Percentiles rank a stretch among this genome's conserved stretches.
These are phyloP conservation scores for Boletus rubropictus DNA, from an alignment of 768 basidiomycete genomes.

Conservation along the genomic window DNA sequence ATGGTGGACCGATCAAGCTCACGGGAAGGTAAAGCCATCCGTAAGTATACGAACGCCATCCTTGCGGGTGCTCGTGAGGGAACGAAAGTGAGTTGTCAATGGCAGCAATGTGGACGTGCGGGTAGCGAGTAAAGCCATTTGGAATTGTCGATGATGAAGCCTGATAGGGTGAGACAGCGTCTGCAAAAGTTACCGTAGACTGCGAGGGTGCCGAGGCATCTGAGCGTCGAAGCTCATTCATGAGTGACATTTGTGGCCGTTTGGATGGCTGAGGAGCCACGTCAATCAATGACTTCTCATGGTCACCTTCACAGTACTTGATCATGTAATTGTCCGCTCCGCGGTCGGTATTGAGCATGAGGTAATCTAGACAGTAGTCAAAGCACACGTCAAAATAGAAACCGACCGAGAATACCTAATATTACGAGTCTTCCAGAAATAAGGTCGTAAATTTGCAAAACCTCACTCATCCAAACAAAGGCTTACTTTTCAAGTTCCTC, in stretches of 20 bases:
- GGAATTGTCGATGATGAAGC: conserved; percentile 31
- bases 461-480: not conserved
- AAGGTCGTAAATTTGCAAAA: conserved; percentile 9
- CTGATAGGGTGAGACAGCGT: conserved; percentile 36
- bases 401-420: conserved; percentile 44
- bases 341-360: conserved; percentile 91
- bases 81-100: conserved; percentile 93
- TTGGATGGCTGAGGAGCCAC: conserved; percentile 70
- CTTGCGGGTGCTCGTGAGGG: conserved; percentile 85
- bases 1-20: conserved; percentile 78
- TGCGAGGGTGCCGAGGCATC: conserved; percentile 38
- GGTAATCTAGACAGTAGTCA: conserved; percentile 51
- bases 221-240: conserved; percentile 59
- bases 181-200: conserved; percentile 35
- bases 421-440: conserved; percentile 61
- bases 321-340: conserved; percentile 89
- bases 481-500: conserved; percentile 84
- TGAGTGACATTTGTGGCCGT: conserved; percentile 61
- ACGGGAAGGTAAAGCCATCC: conserved; percentile 87
- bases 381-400: not conserved
- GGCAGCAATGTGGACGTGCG: conserved; percentile 87
- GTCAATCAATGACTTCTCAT: conserved; percentile 72
- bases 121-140: conserved; percentile 48
- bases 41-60: conserved; percentile 76
- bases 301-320: conserved; percentile 78